These are phyloP conservation scores for Pseudogymnoascus pannorum DNA, from an alignment of 2,329 filamentous ascomycete species.

Conservation along the genomic window DNA sequence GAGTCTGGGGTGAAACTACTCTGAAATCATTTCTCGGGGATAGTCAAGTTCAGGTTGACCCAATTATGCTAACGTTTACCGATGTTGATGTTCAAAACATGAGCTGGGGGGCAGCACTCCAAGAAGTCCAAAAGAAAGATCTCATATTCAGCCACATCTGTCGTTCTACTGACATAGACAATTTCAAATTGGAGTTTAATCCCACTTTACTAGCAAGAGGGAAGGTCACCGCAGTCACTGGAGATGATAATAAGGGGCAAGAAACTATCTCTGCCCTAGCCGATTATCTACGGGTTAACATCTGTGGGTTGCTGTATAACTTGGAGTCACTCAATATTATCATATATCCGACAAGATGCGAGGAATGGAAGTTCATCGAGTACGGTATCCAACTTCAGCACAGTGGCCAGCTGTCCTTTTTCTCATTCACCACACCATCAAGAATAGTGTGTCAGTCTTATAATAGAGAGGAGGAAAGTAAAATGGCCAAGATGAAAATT, in stretches of 20 bases:
- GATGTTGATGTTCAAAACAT: not conserved
- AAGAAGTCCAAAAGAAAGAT: not conserved
- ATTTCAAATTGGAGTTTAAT: not conserved
- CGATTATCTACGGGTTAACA: conserved; percentile 18
- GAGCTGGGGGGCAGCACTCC: not conserved
- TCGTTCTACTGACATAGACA: not conserved
- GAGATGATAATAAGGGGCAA: not conserved
- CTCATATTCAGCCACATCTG: not conserved
- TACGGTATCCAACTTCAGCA: not conserved
- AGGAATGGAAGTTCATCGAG: conserved; percentile 26
- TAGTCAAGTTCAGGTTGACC: not conserved
- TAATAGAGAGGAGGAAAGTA: not conserved
- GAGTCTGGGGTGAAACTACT: not conserved
- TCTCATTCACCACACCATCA: not conserved
- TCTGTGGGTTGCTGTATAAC: conserved; percentile 19
- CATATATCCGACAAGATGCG: conserved; percentile 20
- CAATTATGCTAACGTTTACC: not conserved
- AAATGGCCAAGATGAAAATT: not conserved
- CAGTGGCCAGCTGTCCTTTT: not conserved
- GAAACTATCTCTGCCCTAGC: conserved; percentile 9
- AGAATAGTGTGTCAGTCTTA: not conserved
- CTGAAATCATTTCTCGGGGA: not conserved
- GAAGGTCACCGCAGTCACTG: not conserved
- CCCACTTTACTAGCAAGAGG: not conserved
- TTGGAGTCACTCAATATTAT: conserved; percentile 19